Base-by-base conservation (phyloP, 257 asterid species). In the Solanum ossicruentum region DNA sequence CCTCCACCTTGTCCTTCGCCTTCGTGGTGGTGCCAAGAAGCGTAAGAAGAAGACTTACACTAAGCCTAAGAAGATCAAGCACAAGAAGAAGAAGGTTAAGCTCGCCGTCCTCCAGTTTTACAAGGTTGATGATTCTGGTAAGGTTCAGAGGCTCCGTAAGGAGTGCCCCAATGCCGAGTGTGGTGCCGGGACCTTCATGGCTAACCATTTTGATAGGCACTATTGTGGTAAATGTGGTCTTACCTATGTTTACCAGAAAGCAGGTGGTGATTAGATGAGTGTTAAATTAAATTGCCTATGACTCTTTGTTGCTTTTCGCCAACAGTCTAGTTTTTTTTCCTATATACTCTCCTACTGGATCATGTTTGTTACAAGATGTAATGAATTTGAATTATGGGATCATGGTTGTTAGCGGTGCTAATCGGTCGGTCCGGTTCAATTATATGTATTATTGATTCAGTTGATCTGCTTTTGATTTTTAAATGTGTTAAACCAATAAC, bases 21-120 rank as follows among this genome's bases (percentile, higher is more conserved):
- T 71, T 28, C 79, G 90, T 23, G 90, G 90, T 81, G 90, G 90
- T 15, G 90, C 90, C 2, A 88, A 86, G 84, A 88, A 88, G 86
- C 87, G 90, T 18, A 88, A 88, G 90, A 88, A 88, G 88, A 88
- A 88, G 90, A 88, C 90, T 75, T 88, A 88, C 87, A 88, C 90
- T 26, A 88, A 88, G 84, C 90, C 90, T 5, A 88, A 88, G 87
- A 88, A 88, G 90, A 86, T 88, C 86, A 88, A 88, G 87, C 90
- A 88, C 84, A 88, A 88, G 90, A 55, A 88, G 70, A 88, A 86
- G 87, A 88, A 88, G 87, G 90, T 88, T n/a, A 86, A 88, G 90
- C 90, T 88, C 20, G 80, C 88, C 15, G 86, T 84, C 32, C 79
- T 71, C 79, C 79, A 71, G 55, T 71, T 71, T 88, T 71, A 71